Conservation (phyloP, 2,329 filamentous ascomycete genomes). For the Exophiala phaeomuriformis region DNA sequence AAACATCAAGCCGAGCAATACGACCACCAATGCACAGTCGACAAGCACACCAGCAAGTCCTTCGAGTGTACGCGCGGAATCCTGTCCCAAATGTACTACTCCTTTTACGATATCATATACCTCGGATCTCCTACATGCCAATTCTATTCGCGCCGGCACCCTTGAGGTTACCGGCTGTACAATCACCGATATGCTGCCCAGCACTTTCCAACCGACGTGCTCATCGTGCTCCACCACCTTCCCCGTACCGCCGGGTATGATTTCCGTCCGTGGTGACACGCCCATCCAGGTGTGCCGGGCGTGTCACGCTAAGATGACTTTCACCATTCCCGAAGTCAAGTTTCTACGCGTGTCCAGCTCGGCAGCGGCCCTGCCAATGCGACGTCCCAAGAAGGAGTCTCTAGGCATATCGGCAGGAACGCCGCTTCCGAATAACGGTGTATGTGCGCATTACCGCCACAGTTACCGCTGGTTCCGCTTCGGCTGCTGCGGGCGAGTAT, state of each 20-base stretch:
- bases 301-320: conserved; percentile 72
- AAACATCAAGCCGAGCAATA: conserved; percentile 51
- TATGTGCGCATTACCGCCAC: conserved; percentile 49
- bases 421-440: conserved; percentile 47
- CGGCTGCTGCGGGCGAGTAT: conserved; percentile 51
- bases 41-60: conserved; percentile 23
- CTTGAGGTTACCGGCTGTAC: conserved; percentile 69
- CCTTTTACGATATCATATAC: conserved; percentile 43
- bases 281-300: conserved; percentile 68
- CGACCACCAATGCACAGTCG: not conserved
- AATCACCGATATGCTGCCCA: conserved; percentile 68
- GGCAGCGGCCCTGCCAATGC: conserved; percentile 27
- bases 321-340: conserved; percentile 69
- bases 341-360: conserved; percentile 59
- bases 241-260: conserved; percentile 52
- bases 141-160: conserved; percentile 69
- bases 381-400: conserved; percentile 37
- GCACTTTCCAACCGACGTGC: conserved; percentile 73
- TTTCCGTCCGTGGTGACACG: conserved; percentile 66
- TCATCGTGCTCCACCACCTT: conserved; percentile 64
- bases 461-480: conserved; percentile 54
- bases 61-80: conserved; percentile 32
- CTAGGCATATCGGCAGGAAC: conserved; percentile 50
- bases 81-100: conserved; percentile 51
- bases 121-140: conserved; percentile 63